A percentile compares a stretch with the other conserved stretches of the same genome.
These are phyloP conservation scores for Mycosarcoma maydis DNA, from an alignment of 1,284 basidiomycete species.

Conservation along the genomic window DNA sequence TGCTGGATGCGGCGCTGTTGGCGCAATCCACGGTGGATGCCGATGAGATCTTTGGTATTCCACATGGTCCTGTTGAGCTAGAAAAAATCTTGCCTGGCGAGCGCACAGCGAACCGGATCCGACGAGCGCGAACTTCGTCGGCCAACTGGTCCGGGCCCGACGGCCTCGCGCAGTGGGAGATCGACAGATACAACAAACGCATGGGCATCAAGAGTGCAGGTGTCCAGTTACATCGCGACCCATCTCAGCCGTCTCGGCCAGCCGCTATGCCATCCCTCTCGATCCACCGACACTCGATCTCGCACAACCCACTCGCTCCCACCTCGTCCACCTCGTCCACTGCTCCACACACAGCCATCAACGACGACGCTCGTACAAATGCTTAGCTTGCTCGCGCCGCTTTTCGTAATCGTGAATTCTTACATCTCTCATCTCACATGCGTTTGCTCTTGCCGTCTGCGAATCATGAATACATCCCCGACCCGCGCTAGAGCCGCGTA, in stretches of 20 bases:
- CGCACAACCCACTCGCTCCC: constrained; percentile 20
- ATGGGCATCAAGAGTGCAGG: constrained; percentile 58
- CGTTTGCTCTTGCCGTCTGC: too few relatives aligned
- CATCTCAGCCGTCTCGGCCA: constrained; percentile 25
- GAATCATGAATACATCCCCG: too few relatives aligned
- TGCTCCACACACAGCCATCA: too few relatives aligned
- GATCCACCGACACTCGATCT: constrained; percentile 29
- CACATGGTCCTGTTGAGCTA: constrained; percentile 57
- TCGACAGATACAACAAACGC: constrained; percentile 64
- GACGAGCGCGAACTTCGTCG: constrained; percentile 54
- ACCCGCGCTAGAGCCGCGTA: too few relatives aligned
- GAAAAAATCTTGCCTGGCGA: constrained; percentile 59
- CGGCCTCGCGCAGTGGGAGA: constrained; percentile 61
- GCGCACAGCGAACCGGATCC: constrained; percentile 42
- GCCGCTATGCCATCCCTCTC: too few relatives aligned
- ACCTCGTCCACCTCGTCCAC: constrained; percentile 10
- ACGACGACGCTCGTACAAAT: too few relatives aligned
- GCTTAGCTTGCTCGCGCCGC: too few relatives aligned
- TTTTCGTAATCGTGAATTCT: too few relatives aligned
- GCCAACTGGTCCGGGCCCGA: constrained; percentile 63
- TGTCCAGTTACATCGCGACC: constrained; percentile 32
- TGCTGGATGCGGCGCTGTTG: constrained; percentile 51
- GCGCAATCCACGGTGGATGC: constrained; percentile 58
- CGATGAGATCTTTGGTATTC: constrained; percentile 64
- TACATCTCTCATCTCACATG: too few relatives aligned